phyloP scores from a whole-genome alignment of 2,329 filamentous ascomycete genomes.

The Didymella keratinophila region DNA sequence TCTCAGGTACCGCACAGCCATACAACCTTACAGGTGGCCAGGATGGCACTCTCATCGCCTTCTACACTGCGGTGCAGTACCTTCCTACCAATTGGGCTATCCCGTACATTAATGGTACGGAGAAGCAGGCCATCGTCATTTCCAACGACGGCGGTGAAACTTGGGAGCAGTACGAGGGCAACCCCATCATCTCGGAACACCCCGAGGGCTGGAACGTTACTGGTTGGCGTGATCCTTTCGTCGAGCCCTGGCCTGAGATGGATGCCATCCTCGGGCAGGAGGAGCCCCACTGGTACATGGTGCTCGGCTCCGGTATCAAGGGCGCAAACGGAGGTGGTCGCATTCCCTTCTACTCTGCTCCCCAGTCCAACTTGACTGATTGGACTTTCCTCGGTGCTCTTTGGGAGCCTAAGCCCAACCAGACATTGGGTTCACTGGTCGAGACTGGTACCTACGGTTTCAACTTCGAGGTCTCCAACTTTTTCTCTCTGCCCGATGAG shows the following conservation, averaged over 20 bases:
- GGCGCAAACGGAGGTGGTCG: slow-evolving; percentile 56
- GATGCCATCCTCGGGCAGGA: slow-evolving; percentile 52
- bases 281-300: slow-evolving; percentile 57
- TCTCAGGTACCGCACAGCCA: slow-evolving; percentile 60
- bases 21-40: slow-evolving; percentile 57
- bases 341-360: slow-evolving; percentile 58
- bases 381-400: slow-evolving; percentile 59
- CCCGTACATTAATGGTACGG: slow-evolving; percentile 55
- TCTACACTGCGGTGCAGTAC: slow-evolving; percentile 58
- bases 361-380: slow-evolving; percentile 54
- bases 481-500: slow-evolving; percentile 55
- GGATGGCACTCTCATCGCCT: slow-evolving; percentile 56
- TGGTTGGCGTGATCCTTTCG: slow-evolving; percentile 44
- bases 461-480: slow-evolving; percentile 60
- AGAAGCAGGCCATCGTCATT: slow-evolving; percentile 57
- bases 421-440: slow-evolving; percentile 52
- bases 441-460: slow-evolving; percentile 57
- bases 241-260: slow-evolving; percentile 52
- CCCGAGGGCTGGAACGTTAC: slow-evolving; percentile 58
- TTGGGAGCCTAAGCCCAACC: slow-evolving; percentile 55
- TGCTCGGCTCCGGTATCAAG: slow-evolving; percentile 58
- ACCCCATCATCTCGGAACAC: slow-evolving; percentile 55
- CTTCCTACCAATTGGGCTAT: slow-evolving; percentile 57
- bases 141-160: slow-evolving; percentile 57
- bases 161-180: slow-evolving; percentile 57